A percentile compares a stretch with the other conserved stretches of the same genome.
phyloP scores from a whole-genome alignment of 257 asterid species.

The Rehmannia glutinosa region DNA sequence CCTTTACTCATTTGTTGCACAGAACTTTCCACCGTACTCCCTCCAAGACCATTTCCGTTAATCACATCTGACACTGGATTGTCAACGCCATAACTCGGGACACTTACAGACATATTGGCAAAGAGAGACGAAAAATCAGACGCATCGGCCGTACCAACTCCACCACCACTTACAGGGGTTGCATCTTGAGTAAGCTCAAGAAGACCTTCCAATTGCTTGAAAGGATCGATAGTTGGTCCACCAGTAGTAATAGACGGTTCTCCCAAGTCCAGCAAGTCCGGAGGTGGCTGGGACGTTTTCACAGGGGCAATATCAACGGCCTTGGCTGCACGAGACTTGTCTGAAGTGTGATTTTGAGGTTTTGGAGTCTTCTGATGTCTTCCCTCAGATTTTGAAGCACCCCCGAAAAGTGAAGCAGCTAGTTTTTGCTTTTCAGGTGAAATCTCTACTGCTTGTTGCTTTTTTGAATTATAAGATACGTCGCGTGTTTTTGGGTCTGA shows the following conservation, averaged over 20 bases:
- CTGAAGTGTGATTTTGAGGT: slow-evolving; percentile 38
- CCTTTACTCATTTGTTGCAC: slow-evolving; percentile 52
- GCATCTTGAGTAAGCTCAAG: slow-evolving; percentile 53
- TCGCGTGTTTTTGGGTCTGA: slow-evolving; percentile 39
- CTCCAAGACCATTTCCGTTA: slow-evolving; percentile 44
- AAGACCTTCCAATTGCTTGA: slow-evolving; percentile 86
- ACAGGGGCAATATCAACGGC: slow-evolving; percentile 30
- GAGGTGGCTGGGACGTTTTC: slow-evolving; percentile 67
- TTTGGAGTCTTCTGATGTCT: slow-evolving; percentile 48
- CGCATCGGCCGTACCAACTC: slow-evolving; percentile 32
- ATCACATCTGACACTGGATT: too few species aligned
- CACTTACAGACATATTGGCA: slow-evolving; percentile 47
- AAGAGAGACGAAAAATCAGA: slow-evolving; percentile 62
- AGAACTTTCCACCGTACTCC: slow-evolving; percentile 20
- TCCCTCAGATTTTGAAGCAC: slow-evolving; percentile 49
- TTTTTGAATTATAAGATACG: slow-evolving; percentile 50
- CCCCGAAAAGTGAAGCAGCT: slow-evolving; percentile 95
- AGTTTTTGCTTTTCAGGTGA: slow-evolving; percentile 80
- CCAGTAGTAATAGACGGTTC: slow-evolving; percentile 49
- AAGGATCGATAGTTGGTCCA: slow-evolving; percentile 63
- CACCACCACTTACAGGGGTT: slow-evolving; percentile 32
- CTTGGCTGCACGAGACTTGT: slow-evolving; percentile 42
- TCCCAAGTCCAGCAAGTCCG: slow-evolving; percentile 85
- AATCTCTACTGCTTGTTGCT: slow-evolving; percentile 57
- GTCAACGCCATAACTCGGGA: slow-evolving; percentile 26